Conservation (phyloP, 257 asterid genomes). For the Gynochthodes officinalis region DNA sequence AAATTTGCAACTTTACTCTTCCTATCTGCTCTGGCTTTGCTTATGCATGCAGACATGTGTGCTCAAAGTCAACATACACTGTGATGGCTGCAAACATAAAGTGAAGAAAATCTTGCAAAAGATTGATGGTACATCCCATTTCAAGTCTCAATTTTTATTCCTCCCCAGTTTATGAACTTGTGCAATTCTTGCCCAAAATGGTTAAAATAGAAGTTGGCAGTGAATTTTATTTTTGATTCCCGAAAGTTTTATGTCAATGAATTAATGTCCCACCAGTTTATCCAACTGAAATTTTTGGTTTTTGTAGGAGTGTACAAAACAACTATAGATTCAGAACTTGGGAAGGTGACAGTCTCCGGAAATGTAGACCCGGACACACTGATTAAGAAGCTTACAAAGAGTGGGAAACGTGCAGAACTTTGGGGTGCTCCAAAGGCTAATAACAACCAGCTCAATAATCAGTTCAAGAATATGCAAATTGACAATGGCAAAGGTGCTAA, state of each 20-base stretch:
- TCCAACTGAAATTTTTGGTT: not conserved
- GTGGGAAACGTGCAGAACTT: conserved; percentile 75
- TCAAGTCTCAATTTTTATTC: conserved; percentile 25
- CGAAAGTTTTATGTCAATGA: not conserved
- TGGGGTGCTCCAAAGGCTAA: conserved; percentile 80
- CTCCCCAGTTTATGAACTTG: not conserved
- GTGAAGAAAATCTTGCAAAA: conserved; percentile 94
- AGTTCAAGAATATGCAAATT: conserved; percentile 60
- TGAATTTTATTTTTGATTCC: not conserved
- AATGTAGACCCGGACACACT: conserved; percentile 72
- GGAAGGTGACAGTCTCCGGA: conserved; percentile 93
- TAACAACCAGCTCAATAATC: conserved; percentile 50
- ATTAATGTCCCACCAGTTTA: not conserved
- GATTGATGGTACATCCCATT: conserved; percentile 64
- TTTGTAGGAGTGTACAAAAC: conserved; percentile 72
- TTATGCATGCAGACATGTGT: conserved; percentile 87
- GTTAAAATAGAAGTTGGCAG: not conserved
- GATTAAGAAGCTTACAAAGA: conserved; percentile 79
- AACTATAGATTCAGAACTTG: conserved; percentile 72
- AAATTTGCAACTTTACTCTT: conserved; percentile 43
- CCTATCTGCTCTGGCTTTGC: conserved; percentile 45
- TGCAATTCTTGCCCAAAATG: not conserved
- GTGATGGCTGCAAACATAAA: conserved; percentile 90
- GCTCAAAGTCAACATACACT: conserved; percentile 90
- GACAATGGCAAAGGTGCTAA: conserved; percentile 39